phyloP scores from a whole-genome alignment of 352 stramenopile species.

The Globisporangium polare region DNA sequence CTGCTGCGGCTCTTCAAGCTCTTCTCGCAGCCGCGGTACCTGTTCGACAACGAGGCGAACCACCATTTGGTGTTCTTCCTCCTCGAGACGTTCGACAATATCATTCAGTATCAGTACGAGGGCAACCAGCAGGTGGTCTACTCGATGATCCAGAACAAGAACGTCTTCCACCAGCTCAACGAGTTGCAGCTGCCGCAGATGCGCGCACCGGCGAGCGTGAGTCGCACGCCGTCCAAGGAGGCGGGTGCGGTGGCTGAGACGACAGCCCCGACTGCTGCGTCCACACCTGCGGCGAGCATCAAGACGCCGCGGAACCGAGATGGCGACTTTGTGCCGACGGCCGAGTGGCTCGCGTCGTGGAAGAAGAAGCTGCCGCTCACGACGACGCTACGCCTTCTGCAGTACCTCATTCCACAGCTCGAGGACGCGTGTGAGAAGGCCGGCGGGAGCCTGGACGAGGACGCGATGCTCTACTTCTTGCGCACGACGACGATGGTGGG shows the following conservation, averaged over 20 bases:
- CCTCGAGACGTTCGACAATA: constrained; percentile 99
- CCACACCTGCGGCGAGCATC: background rate
- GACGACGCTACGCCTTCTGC: constrained; percentile 92
- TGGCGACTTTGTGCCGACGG: constrained; percentile 83
- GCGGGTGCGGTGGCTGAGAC: constrained; percentile 2
- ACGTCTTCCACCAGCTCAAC: constrained; percentile 91
- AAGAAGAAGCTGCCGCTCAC: constrained; percentile 95
- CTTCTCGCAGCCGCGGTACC: constrained; percentile 90
- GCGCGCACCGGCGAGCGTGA: constrained; percentile 20
- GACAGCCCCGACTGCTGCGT: background rate
- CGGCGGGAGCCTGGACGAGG: constrained; percentile 91
- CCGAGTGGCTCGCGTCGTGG: constrained; percentile 93
- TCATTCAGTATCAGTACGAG: constrained; percentile 98
- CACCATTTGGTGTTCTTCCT: constrained; percentile 95
- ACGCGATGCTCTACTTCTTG: constrained; percentile 96
- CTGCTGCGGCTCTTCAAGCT: constrained; percentile 97
- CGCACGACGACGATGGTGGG: constrained; percentile 98
- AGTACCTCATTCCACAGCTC: constrained; percentile 92
- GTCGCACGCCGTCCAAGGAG: constrained; percentile 6
- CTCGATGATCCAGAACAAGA: constrained; percentile 96
- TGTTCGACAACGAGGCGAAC: constrained; percentile 96
- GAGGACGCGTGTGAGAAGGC: constrained; percentile 73
- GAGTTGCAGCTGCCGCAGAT: constrained; percentile 89
- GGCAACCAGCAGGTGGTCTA: constrained; percentile 98
- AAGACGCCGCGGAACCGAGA: constrained; percentile 37